Evolutionary conservation across 768 basidiomycete species (phyloP).

Genomic region (Serendipita sp.): DNA sequence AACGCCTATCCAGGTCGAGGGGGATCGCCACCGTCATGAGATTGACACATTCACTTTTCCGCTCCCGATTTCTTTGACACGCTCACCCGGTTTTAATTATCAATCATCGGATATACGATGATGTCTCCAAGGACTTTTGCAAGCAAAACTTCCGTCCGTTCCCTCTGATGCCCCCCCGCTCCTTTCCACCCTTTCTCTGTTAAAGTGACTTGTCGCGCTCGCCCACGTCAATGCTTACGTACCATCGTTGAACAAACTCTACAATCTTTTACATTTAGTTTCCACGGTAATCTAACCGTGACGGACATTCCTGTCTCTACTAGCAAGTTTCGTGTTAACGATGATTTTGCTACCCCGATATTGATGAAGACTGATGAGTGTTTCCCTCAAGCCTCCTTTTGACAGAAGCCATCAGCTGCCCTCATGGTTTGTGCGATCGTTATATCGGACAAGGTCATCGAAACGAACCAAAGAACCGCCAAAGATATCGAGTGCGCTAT

Average conservation of each 20-base stretch:
- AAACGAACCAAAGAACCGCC: slow-evolving; percentile 27
- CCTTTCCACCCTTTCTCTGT: neutral
- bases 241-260: too few relatives aligned
- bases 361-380: too few relatives aligned
- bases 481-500: slow-evolving; percentile 30
- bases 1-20: neutral
- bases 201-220: neutral
- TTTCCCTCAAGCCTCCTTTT: too few relatives aligned
- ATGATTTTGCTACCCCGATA: too few relatives aligned
- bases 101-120: neutral
- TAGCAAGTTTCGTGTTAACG: too few relatives aligned
- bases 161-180: neutral
- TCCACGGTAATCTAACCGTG: too few relatives aligned
- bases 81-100: neutral
- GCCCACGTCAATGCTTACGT: neutral
- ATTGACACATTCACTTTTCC: neutral
- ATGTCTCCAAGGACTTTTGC: slow-evolving; percentile 3
- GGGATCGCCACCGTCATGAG: neutral
- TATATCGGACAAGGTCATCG: slow-evolving; percentile 24
- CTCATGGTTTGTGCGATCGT: slow-evolving; percentile 6
- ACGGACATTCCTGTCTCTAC: too few relatives aligned
- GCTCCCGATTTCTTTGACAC: too few relatives aligned
- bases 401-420: too few relatives aligned
- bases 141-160: slow-evolving; percentile 1
- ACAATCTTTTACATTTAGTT: too few relatives aligned